These are phyloP conservation scores for Coriaria nepalensis DNA, from an alignment of 306 rosid genomes.

Conservation along the genomic window DNA sequence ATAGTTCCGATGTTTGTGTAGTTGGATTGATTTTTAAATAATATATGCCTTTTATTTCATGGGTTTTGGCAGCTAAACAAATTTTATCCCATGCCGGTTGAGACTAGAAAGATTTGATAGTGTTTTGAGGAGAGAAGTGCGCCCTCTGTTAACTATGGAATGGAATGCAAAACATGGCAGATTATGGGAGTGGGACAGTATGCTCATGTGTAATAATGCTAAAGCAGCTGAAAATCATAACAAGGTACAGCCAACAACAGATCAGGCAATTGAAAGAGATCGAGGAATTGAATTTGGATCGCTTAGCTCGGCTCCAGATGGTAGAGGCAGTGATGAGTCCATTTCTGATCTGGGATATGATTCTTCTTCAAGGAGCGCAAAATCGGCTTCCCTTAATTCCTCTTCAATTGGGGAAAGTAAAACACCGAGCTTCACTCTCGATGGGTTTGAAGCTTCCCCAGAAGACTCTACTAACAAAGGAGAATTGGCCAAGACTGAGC, in stretches of 20 bases:
- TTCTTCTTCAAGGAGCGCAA: conserved; percentile 48
- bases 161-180: conserved; percentile 59
- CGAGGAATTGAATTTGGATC: conserved; percentile 38
- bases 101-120: no score
- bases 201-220: conserved; percentile 28
- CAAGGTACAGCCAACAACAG: conserved; percentile 25
- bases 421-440: conserved; percentile 38
- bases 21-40: no score
- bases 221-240: conserved; percentile 46
- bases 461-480: conserved; percentile 35
- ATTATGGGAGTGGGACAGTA: conserved; percentile 79
- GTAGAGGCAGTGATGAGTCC: conserved; percentile 33
- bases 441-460: conserved; percentile 35
- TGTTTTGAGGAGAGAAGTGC: conserved; percentile 11
- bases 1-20: no score
- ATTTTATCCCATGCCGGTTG: no score
- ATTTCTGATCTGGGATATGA: conserved; percentile 36
- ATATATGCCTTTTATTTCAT: no score
- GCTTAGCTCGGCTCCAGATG: conserved; percentile 37
- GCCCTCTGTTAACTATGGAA: conserved; percentile 39
- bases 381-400: conserved; percentile 63
- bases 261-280: conserved; percentile 42
- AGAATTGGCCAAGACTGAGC: conserved; percentile 40
- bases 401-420: conserved; percentile 59
- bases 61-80: no score